Evolutionary conservation across 129 eudicot genomes (phyloP).

Genomic region (Calendula officinalis): DNA sequence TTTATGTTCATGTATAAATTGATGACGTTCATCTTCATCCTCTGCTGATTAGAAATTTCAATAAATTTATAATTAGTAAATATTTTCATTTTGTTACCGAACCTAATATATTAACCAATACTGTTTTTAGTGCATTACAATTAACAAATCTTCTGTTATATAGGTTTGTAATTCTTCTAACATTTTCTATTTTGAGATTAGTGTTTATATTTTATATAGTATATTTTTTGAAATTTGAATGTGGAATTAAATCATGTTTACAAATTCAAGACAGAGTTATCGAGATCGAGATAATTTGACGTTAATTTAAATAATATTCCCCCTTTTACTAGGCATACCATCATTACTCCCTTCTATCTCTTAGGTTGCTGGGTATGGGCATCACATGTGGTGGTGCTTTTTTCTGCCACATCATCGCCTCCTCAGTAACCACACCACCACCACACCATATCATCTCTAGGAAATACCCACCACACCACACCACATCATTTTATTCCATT

Average conservation of each 20-base stretch:
- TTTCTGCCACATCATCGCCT: too few species aligned
- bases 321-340: neutral
- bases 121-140: neutral
- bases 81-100: neutral
- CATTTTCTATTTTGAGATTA: neutral
- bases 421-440: too few species aligned
- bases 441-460: too few species aligned
- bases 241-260: constrained; percentile 2
- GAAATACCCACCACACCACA: too few species aligned
- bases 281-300: constrained; percentile 7
- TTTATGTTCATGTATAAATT: neutral
- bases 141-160: neutral
- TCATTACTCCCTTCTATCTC: neutral
- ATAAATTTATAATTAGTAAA: neutral
- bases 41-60: constrained; percentile 11
- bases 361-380: too few species aligned
- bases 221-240: constrained; percentile 17
- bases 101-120: neutral
- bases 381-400: too few species aligned
- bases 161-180: neutral
- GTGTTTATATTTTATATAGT: neutral
- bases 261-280: constrained; percentile 13
- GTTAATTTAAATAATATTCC: neutral
- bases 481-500: too few species aligned
- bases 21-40: constrained; percentile 18